Base-by-base conservation (phyloP, 2,329 filamentous ascomycete genomes). In the Alternaria triticina region DNA sequence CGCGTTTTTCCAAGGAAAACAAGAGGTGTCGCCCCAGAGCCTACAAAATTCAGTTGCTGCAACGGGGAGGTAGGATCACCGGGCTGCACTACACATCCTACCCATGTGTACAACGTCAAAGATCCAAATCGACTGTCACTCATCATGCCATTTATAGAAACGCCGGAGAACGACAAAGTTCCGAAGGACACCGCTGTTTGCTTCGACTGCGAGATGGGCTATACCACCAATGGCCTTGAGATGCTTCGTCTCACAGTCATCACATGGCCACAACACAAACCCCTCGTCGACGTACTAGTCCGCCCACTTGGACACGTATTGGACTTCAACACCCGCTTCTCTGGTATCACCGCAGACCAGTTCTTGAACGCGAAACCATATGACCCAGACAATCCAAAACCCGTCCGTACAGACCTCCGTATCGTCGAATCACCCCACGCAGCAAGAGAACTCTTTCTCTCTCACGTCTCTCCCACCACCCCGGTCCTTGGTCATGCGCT, bases 121-220 rank as follows among this genome's bases (percentile, higher is more conserved):
- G 90, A 94, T 62, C 82, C 88, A 1, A 93, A 92, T 67, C 86
- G 94, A 22, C 84, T 99, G 25, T 93, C 94, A 0, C 83, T 89
- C 0, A 82, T 95, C 4, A 85, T 96, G 72, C 94, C 95, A 55
- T 99, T 96, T 77, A 86, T 88, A 60, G 81, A 88, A 65, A 98
- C 96, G 0, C 94, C 94, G 0, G 80, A 84, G 12, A 94, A 93
- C 68, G 77, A 82, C 1, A 72, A 81, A 12, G 74, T 70, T 1
- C 66, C 73, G 4, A 66, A 68, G 33, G 52, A 74, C 1, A 87
- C 87, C 36, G 92, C 91, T 3, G 89, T 98, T 11, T 91, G 89
- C 67, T 95, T 99, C 73, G 96, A 99, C 78, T 98, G 96, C 74
- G 96, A 99, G 77, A 99, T 99, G 96, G 93, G 92, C 5, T 98